Conservation (phyloP, 2,329 filamentous ascomycete genomes). For the Cyphellophora attinorum region DNA sequence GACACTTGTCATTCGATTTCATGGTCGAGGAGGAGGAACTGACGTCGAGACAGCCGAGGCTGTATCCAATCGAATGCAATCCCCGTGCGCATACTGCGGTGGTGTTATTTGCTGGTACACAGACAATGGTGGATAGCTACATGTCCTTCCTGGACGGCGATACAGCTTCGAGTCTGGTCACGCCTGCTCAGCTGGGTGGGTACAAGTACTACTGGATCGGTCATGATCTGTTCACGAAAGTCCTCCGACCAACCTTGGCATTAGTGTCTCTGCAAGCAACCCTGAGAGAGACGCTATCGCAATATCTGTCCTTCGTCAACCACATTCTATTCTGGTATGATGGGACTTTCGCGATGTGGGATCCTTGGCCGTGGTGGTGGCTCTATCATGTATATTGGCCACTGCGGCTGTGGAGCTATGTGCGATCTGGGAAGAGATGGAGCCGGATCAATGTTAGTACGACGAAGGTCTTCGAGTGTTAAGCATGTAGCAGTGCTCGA, state of each 20-base stretch:
- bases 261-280: slow-evolving; percentile 22
- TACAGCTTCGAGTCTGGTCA: slow-evolving; percentile 2
- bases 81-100: slow-evolving; percentile 60
- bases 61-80: slow-evolving; percentile 65
- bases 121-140: slow-evolving; percentile 41
- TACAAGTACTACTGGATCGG: slow-evolving; percentile 54
- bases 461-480: slow-evolving; percentile 44
- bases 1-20: slow-evolving; percentile 65
- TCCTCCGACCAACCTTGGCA: slow-evolving; percentile 39
- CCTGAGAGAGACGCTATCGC: slow-evolving; percentile 1
- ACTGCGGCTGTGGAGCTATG: slow-evolving; percentile 35
- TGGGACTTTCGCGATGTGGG: slow-evolving; percentile 39
- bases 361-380: slow-evolving; percentile 42
- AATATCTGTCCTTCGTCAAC: slow-evolving; percentile 24
- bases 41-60: slow-evolving; percentile 15
- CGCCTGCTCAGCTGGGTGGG: slow-evolving; percentile 5
- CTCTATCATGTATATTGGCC: slow-evolving; percentile 47
- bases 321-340: slow-evolving; percentile 41
- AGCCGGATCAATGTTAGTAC: slow-evolving; percentile 61
- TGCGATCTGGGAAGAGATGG: slow-evolving; percentile 45
- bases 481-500: no score
- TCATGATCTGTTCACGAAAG: slow-evolving; percentile 50
- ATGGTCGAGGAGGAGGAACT: slow-evolving; percentile 43
- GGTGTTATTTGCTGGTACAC: slow-evolving; percentile 44
- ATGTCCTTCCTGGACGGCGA: slow-evolving; percentile 33